A percentile compares a stretch with the other conserved stretches of the same genome.
Evolutionary conservation across 192 early-diverging fungal genomes (phyloP).

Genomic region (Coemansia sp.): DNA sequence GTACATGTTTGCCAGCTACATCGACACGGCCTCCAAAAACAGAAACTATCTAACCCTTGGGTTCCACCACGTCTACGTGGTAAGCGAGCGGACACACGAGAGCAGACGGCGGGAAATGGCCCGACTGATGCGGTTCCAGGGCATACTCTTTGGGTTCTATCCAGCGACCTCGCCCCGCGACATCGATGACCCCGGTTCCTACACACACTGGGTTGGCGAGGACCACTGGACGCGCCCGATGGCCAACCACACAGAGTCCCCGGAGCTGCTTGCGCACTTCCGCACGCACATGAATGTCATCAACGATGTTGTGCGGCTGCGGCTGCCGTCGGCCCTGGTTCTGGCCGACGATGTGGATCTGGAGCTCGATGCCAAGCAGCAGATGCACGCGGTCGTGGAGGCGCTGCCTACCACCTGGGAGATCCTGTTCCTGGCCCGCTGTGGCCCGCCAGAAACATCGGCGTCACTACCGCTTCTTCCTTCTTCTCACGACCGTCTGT

Average conservation of each 20-base stretch:
- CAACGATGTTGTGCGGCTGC: slow-evolving; percentile 31
- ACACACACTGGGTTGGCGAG: slow-evolving; percentile 30
- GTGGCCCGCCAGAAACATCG: neutral
- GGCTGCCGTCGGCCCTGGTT: slow-evolving; percentile 22
- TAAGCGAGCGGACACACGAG: slow-evolving; percentile 13
- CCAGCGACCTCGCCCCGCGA: slow-evolving; percentile 19
- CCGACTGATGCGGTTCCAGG: slow-evolving; percentile 25
- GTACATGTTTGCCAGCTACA: slow-evolving; percentile 46
- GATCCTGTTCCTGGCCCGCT: slow-evolving; percentile 30
- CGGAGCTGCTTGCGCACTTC: slow-evolving; percentile 22
- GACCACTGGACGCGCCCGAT: slow-evolving; percentile 16
- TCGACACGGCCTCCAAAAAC: slow-evolving; percentile 10
- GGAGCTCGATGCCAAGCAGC: slow-evolving; percentile 23
- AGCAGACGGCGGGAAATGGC: slow-evolving; percentile 20
- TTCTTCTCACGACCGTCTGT: slow-evolving; percentile 5
- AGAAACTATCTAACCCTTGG: slow-evolving; percentile 29
- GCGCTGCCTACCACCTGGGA: slow-evolving; percentile 21
- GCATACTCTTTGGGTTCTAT: slow-evolving; percentile 31
- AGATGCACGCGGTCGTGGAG: slow-evolving; percentile 10
- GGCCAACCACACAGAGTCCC: slow-evolving; percentile 10
- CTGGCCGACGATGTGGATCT: slow-evolving; percentile 23
- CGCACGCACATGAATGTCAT: slow-evolving; percentile 38
- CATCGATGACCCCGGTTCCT: slow-evolving; percentile 26
- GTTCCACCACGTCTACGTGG: slow-evolving; percentile 31
- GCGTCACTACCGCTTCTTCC: neutral